Conservation (phyloP, 2,329 filamentous ascomycete genomes). For the Myriangium duriaei region DNA sequence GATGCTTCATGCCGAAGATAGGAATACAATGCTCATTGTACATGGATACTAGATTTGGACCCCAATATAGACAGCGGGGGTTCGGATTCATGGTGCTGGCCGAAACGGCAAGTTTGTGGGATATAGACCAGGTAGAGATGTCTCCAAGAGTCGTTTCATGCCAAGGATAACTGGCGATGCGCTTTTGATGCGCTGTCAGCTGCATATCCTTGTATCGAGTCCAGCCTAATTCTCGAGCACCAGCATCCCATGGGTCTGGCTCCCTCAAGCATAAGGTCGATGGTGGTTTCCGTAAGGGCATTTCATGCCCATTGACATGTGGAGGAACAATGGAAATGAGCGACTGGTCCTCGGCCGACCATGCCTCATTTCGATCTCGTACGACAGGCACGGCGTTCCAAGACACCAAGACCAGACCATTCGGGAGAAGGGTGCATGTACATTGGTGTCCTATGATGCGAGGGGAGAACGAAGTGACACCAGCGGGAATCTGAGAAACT, state of each 20-base stretch:
- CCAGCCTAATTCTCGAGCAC: slow-evolving; percentile 4
- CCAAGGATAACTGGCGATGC: slow-evolving; percentile 2
- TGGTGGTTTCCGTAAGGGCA: neutral
- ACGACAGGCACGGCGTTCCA: neutral
- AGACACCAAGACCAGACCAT: neutral
- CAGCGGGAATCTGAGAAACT: neutral
- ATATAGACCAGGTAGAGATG: slow-evolving; percentile 3
- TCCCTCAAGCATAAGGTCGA: neutral
- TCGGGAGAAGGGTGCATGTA: neutral
- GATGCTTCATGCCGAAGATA: slow-evolving; percentile 18
- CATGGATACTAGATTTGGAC: slow-evolving; percentile 20
- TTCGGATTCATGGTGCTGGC: slow-evolving; percentile 6
- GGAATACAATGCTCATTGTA: slow-evolving; percentile 21
- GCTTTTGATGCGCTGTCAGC: slow-evolving; percentile 5
- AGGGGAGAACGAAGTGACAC: neutral
- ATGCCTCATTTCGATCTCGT: neutral
- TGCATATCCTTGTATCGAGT: slow-evolving; percentile 1
- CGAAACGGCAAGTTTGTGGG: slow-evolving; percentile 5
- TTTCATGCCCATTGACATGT: neutral
- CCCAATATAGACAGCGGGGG: slow-evolving; percentile 15
- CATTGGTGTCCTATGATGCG: neutral
- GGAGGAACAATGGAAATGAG: neutral
- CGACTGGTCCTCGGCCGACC: neutral
- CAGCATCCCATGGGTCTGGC: slow-evolving; percentile 2
- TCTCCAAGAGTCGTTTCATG: slow-evolving; percentile 4